Percentiles rank a stretch among this genome's conserved stretches.
These are phyloP conservation scores for Exophiala phaeomuriformis DNA, from an alignment of 2,329 filamentous ascomycete species.

Conservation along the genomic window DNA sequence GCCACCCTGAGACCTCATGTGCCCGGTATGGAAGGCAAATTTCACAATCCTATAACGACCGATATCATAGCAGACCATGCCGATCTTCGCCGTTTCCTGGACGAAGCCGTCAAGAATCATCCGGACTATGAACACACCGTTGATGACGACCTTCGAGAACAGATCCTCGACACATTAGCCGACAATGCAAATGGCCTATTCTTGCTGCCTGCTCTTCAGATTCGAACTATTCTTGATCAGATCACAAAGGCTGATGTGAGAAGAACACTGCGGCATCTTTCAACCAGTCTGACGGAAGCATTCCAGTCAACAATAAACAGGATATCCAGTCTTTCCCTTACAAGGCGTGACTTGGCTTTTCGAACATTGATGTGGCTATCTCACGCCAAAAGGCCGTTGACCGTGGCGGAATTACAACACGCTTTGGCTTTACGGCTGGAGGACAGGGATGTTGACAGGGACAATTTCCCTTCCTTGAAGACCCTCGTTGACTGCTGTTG, in stretches of 20 bases:
- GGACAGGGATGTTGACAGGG: conserved; percentile 26
- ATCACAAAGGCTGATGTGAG: conserved; percentile 30
- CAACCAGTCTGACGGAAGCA: conserved; percentile 27
- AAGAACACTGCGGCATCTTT: conserved; percentile 26
- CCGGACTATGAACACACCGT: conserved; percentile 23
- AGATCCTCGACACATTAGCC: conserved; percentile 26
- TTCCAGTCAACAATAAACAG: conserved; percentile 29
- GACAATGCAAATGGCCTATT: conserved; percentile 29
- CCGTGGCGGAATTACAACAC: conserved; percentile 29
- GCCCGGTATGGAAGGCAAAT: conserved; percentile 8
- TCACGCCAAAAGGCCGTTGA: conserved; percentile 28
- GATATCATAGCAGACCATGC: conserved; percentile 18
- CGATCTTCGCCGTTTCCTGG: conserved; percentile 26
- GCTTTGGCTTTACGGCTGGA: conserved; percentile 28
- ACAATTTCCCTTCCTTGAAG: conserved; percentile 27
- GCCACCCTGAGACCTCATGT: conserved; percentile 25
- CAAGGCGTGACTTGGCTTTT: conserved; percentile 27
- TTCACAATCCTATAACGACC: conserved; percentile 15
- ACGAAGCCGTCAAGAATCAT: conserved; percentile 23
- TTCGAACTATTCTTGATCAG: conserved; percentile 29
- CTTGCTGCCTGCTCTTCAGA: conserved; percentile 31
- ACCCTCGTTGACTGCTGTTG: conserved; percentile 29
- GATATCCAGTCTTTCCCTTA: conserved; percentile 25
- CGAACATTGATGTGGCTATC: conserved; percentile 30
- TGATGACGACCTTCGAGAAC: conserved; percentile 25